A percentile compares a stretch with the other conserved stretches of the same genome.
Evolutionary conservation across 768 basidiomycete genomes (phyloP).

Genomic region (Auriculariales sp.): DNA sequence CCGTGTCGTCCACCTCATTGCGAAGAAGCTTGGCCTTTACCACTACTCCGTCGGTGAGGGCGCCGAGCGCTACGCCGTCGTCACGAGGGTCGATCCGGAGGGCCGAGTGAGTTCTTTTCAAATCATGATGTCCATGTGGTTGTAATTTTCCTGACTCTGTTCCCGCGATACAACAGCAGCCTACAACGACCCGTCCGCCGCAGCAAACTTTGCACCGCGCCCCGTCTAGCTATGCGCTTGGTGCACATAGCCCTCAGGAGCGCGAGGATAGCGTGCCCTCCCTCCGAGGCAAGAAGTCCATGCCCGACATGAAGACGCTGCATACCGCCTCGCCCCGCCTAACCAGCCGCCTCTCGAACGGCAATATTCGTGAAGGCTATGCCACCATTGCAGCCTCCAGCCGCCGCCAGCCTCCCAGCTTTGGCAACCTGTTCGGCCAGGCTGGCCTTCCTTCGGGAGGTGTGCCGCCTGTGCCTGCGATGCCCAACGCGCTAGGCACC

Average conservation of each 20-base stretch:
- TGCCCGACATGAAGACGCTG: conserved; percentile 92
- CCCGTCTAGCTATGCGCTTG: conserved; percentile 65
- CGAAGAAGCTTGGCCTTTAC: conserved; percentile 90
- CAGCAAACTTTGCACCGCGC: conserved; percentile 65
- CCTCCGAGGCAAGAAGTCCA: conserved; percentile 90
- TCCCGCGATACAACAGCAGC: background rate
- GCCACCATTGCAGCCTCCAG: conserved; percentile 76
- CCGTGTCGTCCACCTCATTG: conserved; percentile 87
- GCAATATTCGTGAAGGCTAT: conserved; percentile 76
- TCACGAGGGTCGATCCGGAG: conserved; percentile 78
- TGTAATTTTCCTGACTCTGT: conserved; percentile 2
- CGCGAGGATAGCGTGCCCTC: conserved; percentile 19
- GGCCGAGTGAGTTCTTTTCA: conserved; percentile 34
- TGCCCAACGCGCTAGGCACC: conserved; percentile 43
- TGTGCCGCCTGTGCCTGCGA: conserved; percentile 67
- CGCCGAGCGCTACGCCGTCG: conserved; percentile 86
- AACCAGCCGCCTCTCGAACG: conserved; percentile 68
- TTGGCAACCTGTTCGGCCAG: conserved; percentile 48
- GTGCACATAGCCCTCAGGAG: conserved; percentile 15
- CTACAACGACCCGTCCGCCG: conserved; percentile 28
- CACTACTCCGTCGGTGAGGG: conserved; percentile 90
- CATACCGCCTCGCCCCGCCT: conserved; percentile 70
- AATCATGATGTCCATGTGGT: background rate
- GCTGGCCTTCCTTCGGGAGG: conserved; percentile 20
- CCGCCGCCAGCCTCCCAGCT: conserved; percentile 57